Conservation (phyloP, 2,329 filamentous ascomycete genomes). For the Colletotrichum tabaci region DNA sequence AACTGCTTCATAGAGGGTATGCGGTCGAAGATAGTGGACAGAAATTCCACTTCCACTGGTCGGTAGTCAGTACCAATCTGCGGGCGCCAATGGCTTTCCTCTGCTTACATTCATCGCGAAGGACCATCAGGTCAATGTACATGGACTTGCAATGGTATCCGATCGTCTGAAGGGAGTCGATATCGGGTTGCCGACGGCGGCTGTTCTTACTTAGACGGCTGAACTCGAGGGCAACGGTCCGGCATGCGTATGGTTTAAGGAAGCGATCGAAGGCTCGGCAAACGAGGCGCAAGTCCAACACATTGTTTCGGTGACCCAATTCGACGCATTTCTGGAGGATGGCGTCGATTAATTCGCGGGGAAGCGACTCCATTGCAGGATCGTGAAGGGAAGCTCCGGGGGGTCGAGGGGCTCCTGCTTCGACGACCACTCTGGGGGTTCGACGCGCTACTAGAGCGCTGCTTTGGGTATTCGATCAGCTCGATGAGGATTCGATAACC, state of each 20-base stretch:
- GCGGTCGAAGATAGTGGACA: conserved; percentile 61
- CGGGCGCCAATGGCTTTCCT: neutral
- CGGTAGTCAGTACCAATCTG: conserved; percentile 8
- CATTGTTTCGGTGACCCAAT: conserved; percentile 60
- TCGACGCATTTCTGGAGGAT: conserved; percentile 61
- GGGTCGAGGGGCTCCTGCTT: neutral
- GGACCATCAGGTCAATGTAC: conserved; percentile 67
- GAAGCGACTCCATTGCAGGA: conserved; percentile 61
- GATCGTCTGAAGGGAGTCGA: conserved; percentile 61
- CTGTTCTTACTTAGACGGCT: conserved; percentile 60
- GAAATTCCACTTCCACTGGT: conserved; percentile 63
- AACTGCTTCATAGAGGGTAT: conserved; percentile 64
- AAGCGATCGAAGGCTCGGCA: conserved; percentile 64
- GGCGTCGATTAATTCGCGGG: conserved; percentile 62
- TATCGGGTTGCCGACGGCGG: conserved; percentile 51
- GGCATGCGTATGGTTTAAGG: conserved; percentile 62
- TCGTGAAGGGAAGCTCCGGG: conserved; percentile 24
- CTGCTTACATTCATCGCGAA: conserved; percentile 64
- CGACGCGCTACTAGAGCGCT: neutral
- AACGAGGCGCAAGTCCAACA: conserved; percentile 63
- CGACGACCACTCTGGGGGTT: neutral
- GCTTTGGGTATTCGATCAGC: neutral
- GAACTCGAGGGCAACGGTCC: conserved; percentile 66
- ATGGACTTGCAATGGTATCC: conserved; percentile 64
- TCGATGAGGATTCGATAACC: neutral